phyloP scores from a whole-genome alignment of 164 flowering plant genomes.

The Euptelea pleiosperma region DNA sequence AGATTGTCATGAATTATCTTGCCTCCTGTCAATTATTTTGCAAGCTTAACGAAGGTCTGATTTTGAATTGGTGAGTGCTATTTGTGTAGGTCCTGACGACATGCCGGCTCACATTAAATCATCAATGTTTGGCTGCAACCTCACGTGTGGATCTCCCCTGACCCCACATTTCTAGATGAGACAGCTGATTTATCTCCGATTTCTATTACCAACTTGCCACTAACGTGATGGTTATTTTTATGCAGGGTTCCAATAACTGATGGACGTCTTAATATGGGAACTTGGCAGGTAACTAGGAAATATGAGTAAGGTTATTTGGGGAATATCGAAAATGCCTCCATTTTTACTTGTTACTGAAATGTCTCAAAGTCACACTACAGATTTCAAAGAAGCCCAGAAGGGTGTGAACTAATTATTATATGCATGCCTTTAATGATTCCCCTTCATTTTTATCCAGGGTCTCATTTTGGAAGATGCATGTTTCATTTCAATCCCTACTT shows the following conservation, averaged over 20 bases:
- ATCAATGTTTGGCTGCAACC: conserved; percentile 76
- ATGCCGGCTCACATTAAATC: conserved; percentile 94
- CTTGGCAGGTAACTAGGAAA: conserved; percentile 77
- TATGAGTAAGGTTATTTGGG: neutral
- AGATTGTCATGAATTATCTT: neutral
- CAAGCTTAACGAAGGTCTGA: neutral
- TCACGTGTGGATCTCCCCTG: conserved; percentile 50
- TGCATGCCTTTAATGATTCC: neutral
- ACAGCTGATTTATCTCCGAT: neutral
- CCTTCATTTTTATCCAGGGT: neutral
- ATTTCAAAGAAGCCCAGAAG: neutral
- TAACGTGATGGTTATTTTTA: neutral
- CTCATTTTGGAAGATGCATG: neutral
- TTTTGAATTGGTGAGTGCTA: conserved; percentile 1
- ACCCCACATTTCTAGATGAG: neutral
- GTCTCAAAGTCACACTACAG: neutral
- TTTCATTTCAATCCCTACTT: neutral
- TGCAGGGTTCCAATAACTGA: conserved; percentile 87
- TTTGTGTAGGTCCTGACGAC: conserved; percentile 90
- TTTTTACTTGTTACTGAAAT: neutral
- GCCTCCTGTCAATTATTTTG: neutral
- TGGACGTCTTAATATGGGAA: conserved; percentile 91
- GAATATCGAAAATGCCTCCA: neutral
- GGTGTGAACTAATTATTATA: neutral
- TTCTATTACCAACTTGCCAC: neutral